Base-by-base conservation (phyloP, 371 early-diverging fungal genomes). In the Mortierella sp. region DNA sequence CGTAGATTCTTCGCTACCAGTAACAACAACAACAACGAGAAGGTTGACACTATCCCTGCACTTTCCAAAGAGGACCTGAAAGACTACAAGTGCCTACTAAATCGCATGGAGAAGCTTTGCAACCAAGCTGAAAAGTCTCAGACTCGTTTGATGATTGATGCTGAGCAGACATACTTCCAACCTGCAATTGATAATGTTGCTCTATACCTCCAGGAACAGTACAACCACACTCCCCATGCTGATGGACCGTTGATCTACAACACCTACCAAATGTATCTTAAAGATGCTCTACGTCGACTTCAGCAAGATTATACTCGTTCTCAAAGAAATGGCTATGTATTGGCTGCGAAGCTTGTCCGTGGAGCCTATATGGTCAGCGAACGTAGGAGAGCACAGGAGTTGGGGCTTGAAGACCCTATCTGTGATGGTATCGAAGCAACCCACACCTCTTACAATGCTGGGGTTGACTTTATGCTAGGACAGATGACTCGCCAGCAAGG, bases 191-290 rank as follows among this genome's bases (percentile, higher is more conserved):
- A 96, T 85, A 90, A 93, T 66, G 88, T 95, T 12, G 92, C 93
- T 18, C 76, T 94, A 32, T 84, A 87, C n/a, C 74, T 96, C 58
- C 88, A 89, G 74, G 76, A 85, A 52, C 84, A 88, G 60, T 94
- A 87, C 85, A 97, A 97, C 84, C 74, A 80, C 37, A 61, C 66
- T n/a, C 83, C 80, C 5, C 70, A 76, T 49, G 83, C 70, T 12
- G 68, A 74, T 4, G 70, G 76, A 30, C 93, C 94, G 3, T 85
- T 95, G 51, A 86, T 97, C 30, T 96, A 87, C 87, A 96, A 95
- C 85, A 97, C 98, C 8, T 93, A 96, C 84, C 98, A 98, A 87
- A 93, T 97, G 94, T 98, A 97, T 80, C 92, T 95, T 26, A 91
- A 91, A 71, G 93, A 92, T 66, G 87, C 93, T 3, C 80, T 85